These are phyloP conservation scores for Panus rudis DNA, from an alignment of 768 basidiomycete species.

Conservation along the genomic window DNA sequence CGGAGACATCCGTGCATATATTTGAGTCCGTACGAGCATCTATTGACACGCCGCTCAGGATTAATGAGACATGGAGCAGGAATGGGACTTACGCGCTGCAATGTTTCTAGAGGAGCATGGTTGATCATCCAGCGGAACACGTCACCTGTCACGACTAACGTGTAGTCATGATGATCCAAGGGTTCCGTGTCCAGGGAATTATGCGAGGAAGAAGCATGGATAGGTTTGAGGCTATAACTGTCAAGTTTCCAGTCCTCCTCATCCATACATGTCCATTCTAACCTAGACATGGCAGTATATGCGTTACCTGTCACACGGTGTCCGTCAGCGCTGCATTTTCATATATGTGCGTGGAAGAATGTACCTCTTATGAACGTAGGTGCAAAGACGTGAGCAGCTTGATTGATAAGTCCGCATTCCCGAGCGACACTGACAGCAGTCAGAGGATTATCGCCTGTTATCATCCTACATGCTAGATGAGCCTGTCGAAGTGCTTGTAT, in stretches of 20 bases:
- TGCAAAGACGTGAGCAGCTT: slow-evolving; percentile 82
- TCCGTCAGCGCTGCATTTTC: slow-evolving; percentile 2
- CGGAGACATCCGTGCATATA: slow-evolving; percentile 98
- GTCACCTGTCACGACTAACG: slow-evolving; percentile 88
- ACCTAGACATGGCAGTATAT: slow-evolving; percentile 43
- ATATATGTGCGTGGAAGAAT: neutral
- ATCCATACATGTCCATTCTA: slow-evolving; percentile 93
- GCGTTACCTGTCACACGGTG: slow-evolving; percentile 46
- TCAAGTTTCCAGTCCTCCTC: slow-evolving; percentile 82
- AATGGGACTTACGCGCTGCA: slow-evolving; percentile 67
- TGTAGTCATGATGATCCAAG: slow-evolving; percentile 77
- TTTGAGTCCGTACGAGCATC: slow-evolving; percentile 97
- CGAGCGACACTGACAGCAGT: slow-evolving; percentile 96
- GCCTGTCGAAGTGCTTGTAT: slow-evolving; percentile 85
- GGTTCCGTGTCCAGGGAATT: slow-evolving; percentile 67
- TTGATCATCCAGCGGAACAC: slow-evolving; percentile 99
- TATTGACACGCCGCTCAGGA: slow-evolving; percentile 23
- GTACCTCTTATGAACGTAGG: slow-evolving; percentile 74
- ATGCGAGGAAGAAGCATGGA: slow-evolving; percentile 61
- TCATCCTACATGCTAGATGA: slow-evolving; percentile 93
- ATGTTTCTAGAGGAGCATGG: slow-evolving; percentile 85
- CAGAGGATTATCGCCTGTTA: slow-evolving; percentile 94
- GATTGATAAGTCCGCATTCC: slow-evolving; percentile 85
- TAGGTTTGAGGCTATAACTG: slow-evolving; percentile 78
- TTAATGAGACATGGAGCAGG: slow-evolving; percentile 1